phyloP scores from a whole-genome alignment of 257 asterid genomes.

The Capsicum baccatum region DNA sequence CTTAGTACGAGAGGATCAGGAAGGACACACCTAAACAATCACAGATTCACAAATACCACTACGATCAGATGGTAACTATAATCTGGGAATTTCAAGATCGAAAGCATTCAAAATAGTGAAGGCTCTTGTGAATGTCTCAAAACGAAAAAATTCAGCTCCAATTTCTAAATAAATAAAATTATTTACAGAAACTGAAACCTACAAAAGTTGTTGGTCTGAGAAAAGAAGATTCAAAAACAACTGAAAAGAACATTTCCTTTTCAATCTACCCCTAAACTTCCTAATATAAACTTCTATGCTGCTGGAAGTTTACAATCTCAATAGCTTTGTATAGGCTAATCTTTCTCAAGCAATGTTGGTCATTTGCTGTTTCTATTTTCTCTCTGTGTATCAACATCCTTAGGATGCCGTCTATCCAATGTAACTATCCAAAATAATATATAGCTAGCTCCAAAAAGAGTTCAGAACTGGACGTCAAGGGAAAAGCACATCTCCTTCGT shows the following conservation, averaged over 20 bases:
- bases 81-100: background rate
- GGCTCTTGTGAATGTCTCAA: background rate
- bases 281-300: background rate
- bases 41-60: background rate
- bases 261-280: background rate
- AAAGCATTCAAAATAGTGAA: background rate
- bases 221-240: background rate
- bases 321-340: conserved; percentile 15
- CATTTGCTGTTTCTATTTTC: conserved; percentile 43
- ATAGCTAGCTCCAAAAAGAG: conserved; percentile 26
- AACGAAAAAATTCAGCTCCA: background rate
- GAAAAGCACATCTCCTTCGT: conserved; percentile 51
- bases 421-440: conserved; percentile 28
- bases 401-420: conserved; percentile 52
- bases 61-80: background rate
- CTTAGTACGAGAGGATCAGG: too few species aligned
- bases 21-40: background rate
- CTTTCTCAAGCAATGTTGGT: conserved; percentile 25
- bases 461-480: conserved; percentile 42
- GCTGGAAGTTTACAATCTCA: background rate
- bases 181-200: conserved; percentile 16
- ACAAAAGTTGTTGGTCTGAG: background rate
- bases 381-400: conserved; percentile 54
- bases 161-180: background rate
- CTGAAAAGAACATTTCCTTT: conserved; percentile 6